These are phyloP conservation scores for Penicillium nucicola DNA, from an alignment of 495 filamentous ascomycete species.

Conservation along the genomic window DNA sequence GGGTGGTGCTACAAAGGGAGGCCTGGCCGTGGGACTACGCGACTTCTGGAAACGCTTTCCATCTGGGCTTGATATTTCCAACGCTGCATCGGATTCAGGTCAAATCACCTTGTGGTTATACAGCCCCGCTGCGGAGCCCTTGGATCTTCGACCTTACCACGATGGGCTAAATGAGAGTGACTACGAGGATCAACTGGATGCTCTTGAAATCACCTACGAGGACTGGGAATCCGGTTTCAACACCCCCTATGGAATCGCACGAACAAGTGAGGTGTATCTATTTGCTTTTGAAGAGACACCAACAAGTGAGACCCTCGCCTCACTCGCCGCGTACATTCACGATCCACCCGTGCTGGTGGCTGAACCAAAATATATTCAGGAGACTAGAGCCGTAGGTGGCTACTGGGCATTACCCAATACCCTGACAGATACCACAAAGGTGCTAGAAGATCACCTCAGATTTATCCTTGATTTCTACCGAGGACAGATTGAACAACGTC, in stretches of 20 bases:
- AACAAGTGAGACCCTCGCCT: conserved; percentile 24
- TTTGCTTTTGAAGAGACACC: conserved; percentile 40
- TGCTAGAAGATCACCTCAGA: conserved; percentile 38
- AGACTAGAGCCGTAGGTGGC: conserved; percentile 36
- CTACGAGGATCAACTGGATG: conserved; percentile 46
- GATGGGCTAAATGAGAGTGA: conserved; percentile 44
- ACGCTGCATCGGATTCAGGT: conserved; percentile 33
- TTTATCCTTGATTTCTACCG: conserved; percentile 45
- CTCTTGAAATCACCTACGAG: conserved; percentile 53
- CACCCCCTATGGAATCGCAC: conserved; percentile 45
- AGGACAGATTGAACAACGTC: conserved; percentile 39
- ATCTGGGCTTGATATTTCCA: conserved; percentile 40
- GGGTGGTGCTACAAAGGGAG: conserved; percentile 41
- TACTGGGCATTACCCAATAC: conserved; percentile 33
- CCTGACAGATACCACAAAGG: conserved; percentile 1
- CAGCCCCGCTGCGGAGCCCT: conserved; percentile 41
- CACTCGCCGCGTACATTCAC: conserved; percentile 28
- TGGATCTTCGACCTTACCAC: conserved; percentile 48
- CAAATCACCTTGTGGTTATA: conserved; percentile 50
- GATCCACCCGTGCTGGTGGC: conserved; percentile 37
- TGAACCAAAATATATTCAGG: conserved; percentile 34
- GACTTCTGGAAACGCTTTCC: conserved; percentile 54
- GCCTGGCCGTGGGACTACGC: conserved; percentile 43
- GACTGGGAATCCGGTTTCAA: conserved; percentile 47
- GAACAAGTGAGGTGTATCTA: conserved; percentile 45